Conservation (phyloP, 192 early-diverging fungal species). For the Rhizophagus prolifer region DNA sequence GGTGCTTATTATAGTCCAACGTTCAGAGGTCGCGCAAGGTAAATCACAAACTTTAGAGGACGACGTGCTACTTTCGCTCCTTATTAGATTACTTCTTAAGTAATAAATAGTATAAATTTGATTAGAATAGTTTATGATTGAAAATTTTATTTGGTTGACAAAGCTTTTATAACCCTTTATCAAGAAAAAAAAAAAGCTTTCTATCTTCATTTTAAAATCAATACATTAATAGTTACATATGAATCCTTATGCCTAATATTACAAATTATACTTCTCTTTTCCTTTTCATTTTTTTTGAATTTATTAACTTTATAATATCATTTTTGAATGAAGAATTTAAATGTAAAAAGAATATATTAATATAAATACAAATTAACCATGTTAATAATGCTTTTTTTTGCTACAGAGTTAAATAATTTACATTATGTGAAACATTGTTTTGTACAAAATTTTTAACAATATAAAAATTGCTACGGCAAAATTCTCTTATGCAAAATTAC, state of each 20-base stretch:
- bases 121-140: too few species aligned
- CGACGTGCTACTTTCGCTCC: background rate
- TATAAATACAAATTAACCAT: background rate
- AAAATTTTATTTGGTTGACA: background rate
- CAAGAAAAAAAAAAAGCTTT: background rate
- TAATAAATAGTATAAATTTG: background rate
- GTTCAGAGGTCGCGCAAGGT: constrained; percentile 30
- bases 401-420: background rate
- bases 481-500: background rate
- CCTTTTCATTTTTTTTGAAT: background rate
- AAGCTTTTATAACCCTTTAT: background rate
- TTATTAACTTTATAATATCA: background rate
- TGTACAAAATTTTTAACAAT: too few species aligned
- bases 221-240: background rate
- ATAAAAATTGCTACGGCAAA: background rate
- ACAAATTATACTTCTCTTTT: background rate
- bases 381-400: background rate
- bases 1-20: constrained; percentile 36
- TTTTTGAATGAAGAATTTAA: background rate
- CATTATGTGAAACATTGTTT: background rate
- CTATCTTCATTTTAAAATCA: background rate
- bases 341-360: background rate
- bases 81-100: background rate
- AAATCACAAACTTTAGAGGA: background rate
- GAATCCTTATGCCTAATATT: background rate